These are phyloP conservation scores for Yarrowia hollandica DNA, from an alignment of 805 yeast species.

Conservation along the genomic window DNA sequence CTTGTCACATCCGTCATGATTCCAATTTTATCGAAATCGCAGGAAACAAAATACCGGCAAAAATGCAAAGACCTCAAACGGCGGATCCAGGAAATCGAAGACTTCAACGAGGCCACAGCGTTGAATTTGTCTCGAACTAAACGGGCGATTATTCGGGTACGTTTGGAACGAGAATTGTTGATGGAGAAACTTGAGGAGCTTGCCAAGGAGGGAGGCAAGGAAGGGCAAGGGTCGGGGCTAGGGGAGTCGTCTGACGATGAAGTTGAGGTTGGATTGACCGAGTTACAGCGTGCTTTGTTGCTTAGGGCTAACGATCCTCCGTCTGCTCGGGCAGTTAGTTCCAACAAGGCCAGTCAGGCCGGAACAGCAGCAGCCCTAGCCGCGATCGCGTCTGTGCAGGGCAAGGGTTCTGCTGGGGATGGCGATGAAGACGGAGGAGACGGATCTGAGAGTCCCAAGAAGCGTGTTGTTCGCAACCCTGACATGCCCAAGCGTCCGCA, in stretches of 20 bases:
- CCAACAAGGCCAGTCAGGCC: constrained; percentile 10
- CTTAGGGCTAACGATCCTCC: neutral
- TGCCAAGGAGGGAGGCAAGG: constrained; percentile 33
- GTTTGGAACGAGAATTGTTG: constrained; percentile 79
- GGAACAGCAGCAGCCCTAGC: constrained; percentile 8
- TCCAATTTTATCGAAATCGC: constrained; percentile 27
- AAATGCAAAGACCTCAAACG: constrained; percentile 72
- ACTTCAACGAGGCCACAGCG: constrained; percentile 71
- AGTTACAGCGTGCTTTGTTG: constrained; percentile 4
- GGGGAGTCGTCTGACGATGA: constrained; percentile 32
- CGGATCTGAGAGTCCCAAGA: neutral
- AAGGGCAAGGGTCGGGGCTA: constrained; percentile 37
- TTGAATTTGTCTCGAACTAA: constrained; percentile 77
- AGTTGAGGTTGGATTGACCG: neutral
- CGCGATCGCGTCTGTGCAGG: constrained; percentile 14
- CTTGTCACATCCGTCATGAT: constrained; percentile 11
- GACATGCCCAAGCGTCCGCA: constrained; percentile 85
- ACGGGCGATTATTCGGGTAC: constrained; percentile 69
- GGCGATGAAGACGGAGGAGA: neutral
- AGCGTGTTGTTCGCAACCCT: constrained; percentile 62
- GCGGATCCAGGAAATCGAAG: constrained; percentile 70
- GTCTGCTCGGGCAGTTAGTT: neutral
- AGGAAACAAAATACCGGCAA: constrained; percentile 50
- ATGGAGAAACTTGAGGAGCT: constrained; percentile 72
- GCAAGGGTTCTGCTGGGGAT: neutral